Evolutionary conservation across 768 basidiomycete genomes (phyloP), one percentile per base, ranked within the genome.

Genomic region (Mycena pura): DNA sequence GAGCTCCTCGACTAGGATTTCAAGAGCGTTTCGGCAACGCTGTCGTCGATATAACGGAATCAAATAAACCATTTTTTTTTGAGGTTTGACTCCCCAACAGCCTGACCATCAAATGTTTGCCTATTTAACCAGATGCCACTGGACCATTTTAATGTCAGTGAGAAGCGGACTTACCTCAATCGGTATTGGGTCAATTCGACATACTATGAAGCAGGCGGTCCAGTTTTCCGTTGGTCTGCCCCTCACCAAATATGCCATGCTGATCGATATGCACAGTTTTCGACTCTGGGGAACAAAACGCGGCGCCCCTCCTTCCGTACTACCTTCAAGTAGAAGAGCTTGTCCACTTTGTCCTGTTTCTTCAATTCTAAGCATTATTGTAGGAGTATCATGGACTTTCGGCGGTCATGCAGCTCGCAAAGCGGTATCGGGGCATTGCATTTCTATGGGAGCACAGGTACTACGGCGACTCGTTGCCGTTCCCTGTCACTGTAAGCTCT

Each of bases 381-480:
- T 51, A 80, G 80, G 80, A 84, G 67, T 81, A 77, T 55, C 81
- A 83, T 64, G 82, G 82, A 10, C 72, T 81, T 14, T 83, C 82
- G 1, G 79, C 80, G 0, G 76, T 77, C 1, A 84, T 83, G 81
- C 78, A 74, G 7, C 69, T 82, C 7, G 81, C 82, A 5, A 79
- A 80, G 61, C 70, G 80, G 43, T 82, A 80, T 66, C 74, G 76
- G 5, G 82, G 82, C 3, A 41, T 82, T 9, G 82, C 81, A 0
- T 78, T 83, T 31, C 68, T 84, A 6, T 84, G 82, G 82, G 82
- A 84, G 58, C 82, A 84, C 64, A 73, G 82, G 6, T 83, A 72
- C 60, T 84, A 84, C 62, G 82, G 82, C 13, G 76, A 74, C 31
- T 83, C 81, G 1, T 71, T 77, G 7, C 81, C 82, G 0, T 83